A percentile compares a stretch with the other conserved stretches of the same genome.
Evolutionary conservation across 225 moss, liverwort and hornwort species (phyloP).

Genomic region (Thuidium tamariscinum): DNA sequence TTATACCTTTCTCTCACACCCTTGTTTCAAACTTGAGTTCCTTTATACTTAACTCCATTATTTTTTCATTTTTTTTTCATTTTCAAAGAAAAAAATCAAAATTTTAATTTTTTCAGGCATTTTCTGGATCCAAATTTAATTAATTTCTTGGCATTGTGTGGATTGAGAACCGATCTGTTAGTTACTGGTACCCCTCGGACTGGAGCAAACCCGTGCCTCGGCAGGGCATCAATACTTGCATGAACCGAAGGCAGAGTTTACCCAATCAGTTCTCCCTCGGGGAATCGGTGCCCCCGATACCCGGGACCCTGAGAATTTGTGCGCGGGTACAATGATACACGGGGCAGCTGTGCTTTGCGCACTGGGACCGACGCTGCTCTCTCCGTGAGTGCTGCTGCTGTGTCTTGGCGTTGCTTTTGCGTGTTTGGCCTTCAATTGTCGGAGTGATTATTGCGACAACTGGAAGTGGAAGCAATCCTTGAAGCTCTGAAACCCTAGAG

Average conservation of each 20-base stretch:
- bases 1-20: too few species aligned
- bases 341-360: background rate
- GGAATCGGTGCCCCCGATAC: background rate
- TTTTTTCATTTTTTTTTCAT: accelerated
- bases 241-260: background rate
- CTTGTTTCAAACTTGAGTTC: too few species aligned
- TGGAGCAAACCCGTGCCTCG: too few species aligned
- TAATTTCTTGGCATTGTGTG: too few species aligned
- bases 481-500: slow-evolving; percentile 1
- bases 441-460: background rate
- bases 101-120: too few species aligned
- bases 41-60: too few species aligned
- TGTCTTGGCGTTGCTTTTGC: slow-evolving; percentile 1
- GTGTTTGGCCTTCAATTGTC: background rate
- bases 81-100: background rate
- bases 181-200: too few species aligned
- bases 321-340: background rate
- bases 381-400: background rate
- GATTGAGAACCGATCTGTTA: background rate
- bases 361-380: background rate
- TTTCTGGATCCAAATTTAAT: too few species aligned
- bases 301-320: background rate
- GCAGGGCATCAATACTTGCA: background rate
- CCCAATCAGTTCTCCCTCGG: background rate
- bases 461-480: background rate